Percentiles rank a stretch among this genome's conserved stretches.
Evolutionary conservation across 176 grass and related monocot genomes (phyloP).

Genomic region (Oryza longistaminata): DNA sequence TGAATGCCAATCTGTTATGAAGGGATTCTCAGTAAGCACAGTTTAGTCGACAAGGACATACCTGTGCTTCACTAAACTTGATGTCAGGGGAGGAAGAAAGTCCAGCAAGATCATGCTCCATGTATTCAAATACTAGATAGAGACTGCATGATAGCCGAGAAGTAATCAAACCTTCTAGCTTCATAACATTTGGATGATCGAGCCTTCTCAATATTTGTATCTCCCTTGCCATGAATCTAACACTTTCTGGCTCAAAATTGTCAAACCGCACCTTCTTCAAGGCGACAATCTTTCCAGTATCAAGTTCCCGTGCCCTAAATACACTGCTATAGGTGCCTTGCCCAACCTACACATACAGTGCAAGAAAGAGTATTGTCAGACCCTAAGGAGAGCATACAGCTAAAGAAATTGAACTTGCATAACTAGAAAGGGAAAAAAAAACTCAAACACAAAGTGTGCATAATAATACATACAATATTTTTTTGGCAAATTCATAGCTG

Average conservation of each 20-base stretch:
- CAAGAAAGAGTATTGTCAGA: conserved; percentile 24
- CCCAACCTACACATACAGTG: conserved; percentile 60
- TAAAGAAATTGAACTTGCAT: not conserved
- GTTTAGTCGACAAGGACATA: conserved; percentile 28
- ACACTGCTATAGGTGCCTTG: conserved; percentile 99
- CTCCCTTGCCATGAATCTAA: conserved; percentile 96
- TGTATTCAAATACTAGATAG: conserved; percentile 98
- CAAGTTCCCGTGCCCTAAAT: conserved; percentile 78
- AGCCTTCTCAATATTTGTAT: conserved; percentile 90
- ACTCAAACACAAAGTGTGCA: not conserved
- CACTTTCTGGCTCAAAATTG: conserved; percentile 94
- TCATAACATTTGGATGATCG: conserved; percentile 94
- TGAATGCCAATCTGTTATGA: not conserved
- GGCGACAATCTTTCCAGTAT: conserved; percentile 86
- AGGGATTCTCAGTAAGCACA: not conserved
- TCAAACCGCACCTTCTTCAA: conserved; percentile 98
- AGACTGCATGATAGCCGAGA: conserved; percentile 83
- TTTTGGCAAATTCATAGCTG: not conserved
- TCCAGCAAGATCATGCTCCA: conserved; percentile 97
- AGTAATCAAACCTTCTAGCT: conserved; percentile 94
- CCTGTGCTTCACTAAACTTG: conserved; percentile 86
- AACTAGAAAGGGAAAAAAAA: not conserved
- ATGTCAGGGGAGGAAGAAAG: conserved; percentile 87
- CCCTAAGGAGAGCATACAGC: not conserved
- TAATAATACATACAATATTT: not conserved